Base-by-base conservation (phyloP, 2,329 filamentous ascomycete species). In the Dactylellina cionopaga region DNA sequence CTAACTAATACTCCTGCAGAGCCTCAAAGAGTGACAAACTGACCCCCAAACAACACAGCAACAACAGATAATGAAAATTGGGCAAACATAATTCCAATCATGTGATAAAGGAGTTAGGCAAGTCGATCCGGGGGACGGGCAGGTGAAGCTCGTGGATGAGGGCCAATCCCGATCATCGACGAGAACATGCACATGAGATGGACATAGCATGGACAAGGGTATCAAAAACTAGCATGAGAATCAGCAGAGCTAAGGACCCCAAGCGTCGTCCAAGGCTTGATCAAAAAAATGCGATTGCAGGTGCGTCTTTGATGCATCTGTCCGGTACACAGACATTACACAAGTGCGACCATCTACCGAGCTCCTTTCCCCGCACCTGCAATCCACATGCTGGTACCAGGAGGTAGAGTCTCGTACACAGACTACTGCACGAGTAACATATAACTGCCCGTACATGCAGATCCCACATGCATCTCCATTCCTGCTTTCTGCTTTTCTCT, bases 1-100 rank as follows among this genome's bases (percentile, higher is more conserved):
- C 68, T 72, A 72, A 72, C 68, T n/a, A n/a, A 46, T 7, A 46
- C 7, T 2, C 6, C 22, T 25, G 41, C 51, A 56, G 62, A 66
- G 52, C 62, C 62, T n/a, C 60, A 29, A 37, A 10, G 13, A 3
- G n/a, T n/a, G 37, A 39, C 56, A 39, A 49, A 49, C 22, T 11
- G 27, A 44, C 27, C 22, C 13, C n/a, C 47, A 17, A 31, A 27
- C 62, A 66, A 58, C 62, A 27, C 62, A 58, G 15, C 17, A 25
- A 41, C 44, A 51, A 55, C 31, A 19, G 9, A 25, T 15, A n/a
- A n/a, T n/a, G n/a, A 5, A 33, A 10, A 25, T 27, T 10, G 1
- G 2, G 5, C 35, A 33, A 55, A 25, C 47, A 41, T 10, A 10
- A 13, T 25, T 25, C 22, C 2, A 4, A 19, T 49, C 41, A 58